A percentile compares a stretch with the other conserved stretches of the same genome.
Conservation (phyloP, 345 rosid genomes). For the Salix udensis region DNA sequence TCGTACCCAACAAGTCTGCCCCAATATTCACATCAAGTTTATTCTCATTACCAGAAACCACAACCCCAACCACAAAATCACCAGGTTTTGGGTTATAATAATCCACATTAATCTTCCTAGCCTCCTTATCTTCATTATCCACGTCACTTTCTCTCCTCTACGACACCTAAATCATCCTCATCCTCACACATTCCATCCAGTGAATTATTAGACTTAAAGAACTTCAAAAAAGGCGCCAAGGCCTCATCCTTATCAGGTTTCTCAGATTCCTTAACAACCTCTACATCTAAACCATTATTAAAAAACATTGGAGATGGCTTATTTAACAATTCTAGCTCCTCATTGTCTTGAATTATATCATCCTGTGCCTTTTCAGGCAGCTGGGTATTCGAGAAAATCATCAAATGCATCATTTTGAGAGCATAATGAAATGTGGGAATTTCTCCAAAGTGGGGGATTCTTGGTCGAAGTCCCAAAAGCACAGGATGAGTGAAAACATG, state of each 20-base stretch:
- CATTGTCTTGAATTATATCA: slow-evolving; percentile 26
- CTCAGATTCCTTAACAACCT: slow-evolving; percentile 25
- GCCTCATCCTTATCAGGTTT: slow-evolving; percentile 52
- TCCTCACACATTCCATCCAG: slow-evolving; percentile 26
- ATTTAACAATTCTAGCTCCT: slow-evolving; percentile 60
- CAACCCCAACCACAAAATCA: slow-evolving; percentile 88
- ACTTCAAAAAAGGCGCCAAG: slow-evolving; percentile 75
- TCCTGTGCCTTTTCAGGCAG: slow-evolving; percentile 29
- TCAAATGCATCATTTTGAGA: slow-evolving; percentile 34
- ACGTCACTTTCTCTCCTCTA: slow-evolving; percentile 18
- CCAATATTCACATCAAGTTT: slow-evolving; percentile 84
- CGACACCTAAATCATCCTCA: slow-evolving; percentile 22
- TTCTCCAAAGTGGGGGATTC: slow-evolving; percentile 24
- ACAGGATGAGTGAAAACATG: slow-evolving; percentile 19
- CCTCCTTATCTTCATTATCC: slow-evolving; percentile 24
- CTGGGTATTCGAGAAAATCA: slow-evolving; percentile 30
- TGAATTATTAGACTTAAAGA: slow-evolving; percentile 52
- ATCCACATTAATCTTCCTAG: slow-evolving; percentile 47
- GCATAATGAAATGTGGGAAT: slow-evolving; percentile 32
- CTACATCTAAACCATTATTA: slow-evolving; percentile 25
- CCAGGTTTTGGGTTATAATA: slow-evolving; percentile 81
- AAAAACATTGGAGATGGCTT: slow-evolving; percentile 54
- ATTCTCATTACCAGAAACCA: slow-evolving; percentile 93
- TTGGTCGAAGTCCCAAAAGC: slow-evolving; percentile 2
- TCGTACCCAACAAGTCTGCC: slow-evolving; percentile 86